Conservation (phyloP, 179 eudicot genomes). For the Gypsophila paniculata region DNA sequence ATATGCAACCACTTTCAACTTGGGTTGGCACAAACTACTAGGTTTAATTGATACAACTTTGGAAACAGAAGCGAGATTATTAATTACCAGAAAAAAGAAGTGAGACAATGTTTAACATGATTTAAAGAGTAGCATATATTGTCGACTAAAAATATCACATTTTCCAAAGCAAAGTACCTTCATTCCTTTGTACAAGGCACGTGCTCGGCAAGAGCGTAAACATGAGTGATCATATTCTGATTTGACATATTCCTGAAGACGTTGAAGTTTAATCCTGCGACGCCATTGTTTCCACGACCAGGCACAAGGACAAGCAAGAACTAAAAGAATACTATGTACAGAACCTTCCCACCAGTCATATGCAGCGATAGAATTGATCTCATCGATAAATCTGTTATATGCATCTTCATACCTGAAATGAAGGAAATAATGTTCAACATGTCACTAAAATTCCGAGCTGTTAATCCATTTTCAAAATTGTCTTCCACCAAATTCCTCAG, state of each 20-base stretch:
- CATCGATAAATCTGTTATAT: slow-evolving; percentile 76
- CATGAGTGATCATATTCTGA: slow-evolving; percentile 90
- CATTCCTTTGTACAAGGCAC: slow-evolving; percentile 92
- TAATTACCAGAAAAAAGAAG: no score
- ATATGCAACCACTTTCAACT: no score
- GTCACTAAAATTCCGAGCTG: not conserved
- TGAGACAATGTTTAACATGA: no score
- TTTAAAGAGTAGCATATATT: slow-evolving; percentile 1
- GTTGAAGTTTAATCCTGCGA: slow-evolving; percentile 64
- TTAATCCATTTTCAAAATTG: not conserved
- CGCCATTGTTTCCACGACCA: slow-evolving; percentile 99
- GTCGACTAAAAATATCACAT: not conserved
- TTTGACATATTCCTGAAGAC: slow-evolving; percentile 81
- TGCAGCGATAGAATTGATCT: slow-evolving; percentile 79
- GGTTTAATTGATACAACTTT: no score
- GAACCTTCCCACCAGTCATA: slow-evolving; percentile 98
- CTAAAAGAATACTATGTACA: slow-evolving; percentile 68
- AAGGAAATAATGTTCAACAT: slow-evolving; percentile 3
- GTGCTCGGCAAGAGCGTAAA: slow-evolving; percentile 78
- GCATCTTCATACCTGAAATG: slow-evolving; percentile 78
- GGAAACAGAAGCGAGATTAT: no score
- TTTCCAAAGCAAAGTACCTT: slow-evolving; percentile 44
- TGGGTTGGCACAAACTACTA: no score
- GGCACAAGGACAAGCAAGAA: slow-evolving; percentile 89
- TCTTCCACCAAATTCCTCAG: not conserved